Conservation (phyloP, 2,329 filamentous ascomycete species). For the Ramularia endophylla region DNA sequence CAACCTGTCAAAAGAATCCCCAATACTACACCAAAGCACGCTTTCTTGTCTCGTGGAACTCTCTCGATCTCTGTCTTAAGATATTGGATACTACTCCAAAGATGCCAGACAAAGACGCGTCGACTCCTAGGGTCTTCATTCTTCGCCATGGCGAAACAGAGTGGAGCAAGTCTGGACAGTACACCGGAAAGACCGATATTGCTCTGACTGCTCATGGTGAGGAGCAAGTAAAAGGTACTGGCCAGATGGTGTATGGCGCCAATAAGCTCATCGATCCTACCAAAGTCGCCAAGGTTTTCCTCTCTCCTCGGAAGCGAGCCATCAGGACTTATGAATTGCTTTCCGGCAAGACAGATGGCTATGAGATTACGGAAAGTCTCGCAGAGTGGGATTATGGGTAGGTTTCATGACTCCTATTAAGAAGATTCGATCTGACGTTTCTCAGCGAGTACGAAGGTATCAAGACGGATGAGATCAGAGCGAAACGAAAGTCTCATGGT, state of each 20-base stretch:
- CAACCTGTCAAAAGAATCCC: too few species aligned
- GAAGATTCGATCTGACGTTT: not conserved
- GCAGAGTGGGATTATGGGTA: conserved; percentile 77
- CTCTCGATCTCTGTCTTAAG: too few species aligned
- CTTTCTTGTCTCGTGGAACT: too few species aligned
- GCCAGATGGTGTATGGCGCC: conserved; percentile 30
- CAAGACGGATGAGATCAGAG: conserved; percentile 63
- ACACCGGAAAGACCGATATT: conserved; percentile 83
- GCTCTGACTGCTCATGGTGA: conserved; percentile 73
- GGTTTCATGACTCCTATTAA: not conserved
- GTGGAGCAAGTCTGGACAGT: conserved; percentile 76
- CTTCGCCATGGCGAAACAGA: conserved; percentile 91
- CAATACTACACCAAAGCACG: too few species aligned
- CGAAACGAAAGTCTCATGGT: conserved; percentile 54
- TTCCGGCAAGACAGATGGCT: conserved; percentile 29
- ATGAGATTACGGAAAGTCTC: conserved; percentile 59
- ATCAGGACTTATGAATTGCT: conserved; percentile 45
- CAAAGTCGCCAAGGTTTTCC: conserved; percentile 43
- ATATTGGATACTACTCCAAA: too few species aligned
- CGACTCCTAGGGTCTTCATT: conserved; percentile 69
- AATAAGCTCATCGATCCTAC: conserved; percentile 48
- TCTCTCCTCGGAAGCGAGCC: conserved; percentile 48
- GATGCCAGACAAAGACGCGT: conserved; percentile 33
- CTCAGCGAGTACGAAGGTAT: conserved; percentile 64
- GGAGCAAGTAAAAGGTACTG: conserved; percentile 51